Percentiles rank a stretch among this genome's conserved stretches.
phyloP scores from a whole-genome alignment of 202 grass and related monocot genomes.

The Schoenoplectus tabernaemontani region DNA sequence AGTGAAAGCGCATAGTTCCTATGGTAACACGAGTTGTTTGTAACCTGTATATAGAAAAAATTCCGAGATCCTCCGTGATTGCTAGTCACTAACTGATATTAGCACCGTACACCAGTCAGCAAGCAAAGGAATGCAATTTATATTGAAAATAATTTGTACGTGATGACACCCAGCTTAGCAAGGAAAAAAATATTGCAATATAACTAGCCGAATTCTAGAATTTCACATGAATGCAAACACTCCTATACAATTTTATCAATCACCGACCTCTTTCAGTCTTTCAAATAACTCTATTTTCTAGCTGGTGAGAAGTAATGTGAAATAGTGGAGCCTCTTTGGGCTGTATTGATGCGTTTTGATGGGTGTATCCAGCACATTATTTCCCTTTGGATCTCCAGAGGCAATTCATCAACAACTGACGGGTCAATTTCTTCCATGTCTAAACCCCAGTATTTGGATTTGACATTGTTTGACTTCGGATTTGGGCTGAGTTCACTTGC shows the following conservation, averaged over 20 bases:
- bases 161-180: not conserved
- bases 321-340: slow-evolving; percentile 51
- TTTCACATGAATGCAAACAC: not conserved
- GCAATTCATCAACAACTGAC: slow-evolving; percentile 65
- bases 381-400: slow-evolving; percentile 69
- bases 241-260: not conserved
- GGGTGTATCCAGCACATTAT: slow-evolving; percentile 59
- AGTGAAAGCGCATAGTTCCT: not conserved
- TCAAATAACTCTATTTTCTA: slow-evolving; percentile 17
- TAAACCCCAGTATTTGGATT: slow-evolving; percentile 36
- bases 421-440: slow-evolving; percentile 77
- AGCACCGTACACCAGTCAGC: not conserved
- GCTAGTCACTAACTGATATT: not conserved
- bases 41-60: slow-evolving; percentile 3
- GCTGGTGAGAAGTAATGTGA: slow-evolving; percentile 60
- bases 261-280: not conserved
- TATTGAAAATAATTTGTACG: not conserved
- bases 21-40: not conserved
- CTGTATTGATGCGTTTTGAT: slow-evolving; percentile 38
- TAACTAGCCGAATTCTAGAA: not conserved
- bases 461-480: not conserved
- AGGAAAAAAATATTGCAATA: not conserved
- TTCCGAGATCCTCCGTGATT: not conserved
- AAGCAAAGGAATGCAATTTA: not conserved
- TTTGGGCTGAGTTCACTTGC: not conserved